Evolutionary conservation across 441 rosid genomes (phyloP).

Genomic region (Theobroma grandiflorum): DNA sequence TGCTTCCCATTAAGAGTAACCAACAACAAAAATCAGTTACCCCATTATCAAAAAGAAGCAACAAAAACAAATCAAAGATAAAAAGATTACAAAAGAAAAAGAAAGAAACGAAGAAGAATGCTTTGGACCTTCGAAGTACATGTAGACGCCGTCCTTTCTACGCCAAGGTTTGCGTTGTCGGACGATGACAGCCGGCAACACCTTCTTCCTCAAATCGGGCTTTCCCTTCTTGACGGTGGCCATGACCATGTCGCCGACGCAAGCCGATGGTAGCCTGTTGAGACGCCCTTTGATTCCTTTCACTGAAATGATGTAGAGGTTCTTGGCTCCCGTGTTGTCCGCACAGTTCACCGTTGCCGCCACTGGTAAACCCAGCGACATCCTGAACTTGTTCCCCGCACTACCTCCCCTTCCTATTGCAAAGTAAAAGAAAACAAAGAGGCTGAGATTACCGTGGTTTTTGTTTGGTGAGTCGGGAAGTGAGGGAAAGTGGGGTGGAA

Average conservation of each 20-base stretch:
- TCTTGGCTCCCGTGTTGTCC: conserved; percentile 72
- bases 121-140: conserved; percentile 47
- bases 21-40: conserved; percentile 18
- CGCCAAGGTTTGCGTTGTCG: conserved; percentile 28
- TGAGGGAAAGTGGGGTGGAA: background rate
- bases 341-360: conserved; percentile 74
- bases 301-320: conserved; percentile 50
- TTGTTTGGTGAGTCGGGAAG: background rate
- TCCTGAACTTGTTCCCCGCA: conserved; percentile 78
- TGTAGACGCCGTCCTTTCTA: conserved; percentile 28
- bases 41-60: conserved; percentile 38
- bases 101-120: background rate
- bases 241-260: conserved; percentile 29
- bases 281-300: conserved; percentile 30
- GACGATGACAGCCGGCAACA: conserved; percentile 24
- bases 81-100: background rate
- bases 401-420: conserved; percentile 63
- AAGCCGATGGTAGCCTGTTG: conserved; percentile 26
- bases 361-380: conserved; percentile 75
- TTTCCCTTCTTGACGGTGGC: conserved; percentile 26
- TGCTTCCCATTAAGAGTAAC: conserved; percentile 44
- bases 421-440: conserved; percentile 1
- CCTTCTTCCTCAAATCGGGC: conserved; percentile 27
- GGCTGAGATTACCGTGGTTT: background rate
- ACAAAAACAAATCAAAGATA: background rate